Percentiles rank a stretch among this genome's conserved stretches.
phyloP scores from a whole-genome alignment of 805 yeast genomes.

The Starmera caribaea region DNA sequence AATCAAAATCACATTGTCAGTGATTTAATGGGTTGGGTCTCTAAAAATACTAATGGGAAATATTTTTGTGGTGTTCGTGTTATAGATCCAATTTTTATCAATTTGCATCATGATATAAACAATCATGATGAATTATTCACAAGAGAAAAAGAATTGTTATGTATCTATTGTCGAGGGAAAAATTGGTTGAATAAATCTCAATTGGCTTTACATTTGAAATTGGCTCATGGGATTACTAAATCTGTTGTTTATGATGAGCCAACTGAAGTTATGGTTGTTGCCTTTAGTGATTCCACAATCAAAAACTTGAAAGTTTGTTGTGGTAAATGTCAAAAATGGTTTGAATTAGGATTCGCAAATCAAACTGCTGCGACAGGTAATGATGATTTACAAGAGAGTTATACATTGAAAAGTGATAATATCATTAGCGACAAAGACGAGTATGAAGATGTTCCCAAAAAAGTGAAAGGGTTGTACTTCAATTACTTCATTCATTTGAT shows the following conservation, averaged over 20 bases:
- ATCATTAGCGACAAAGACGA: not conserved
- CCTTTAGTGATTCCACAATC: too few relatives aligned
- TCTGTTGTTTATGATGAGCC: too few relatives aligned
- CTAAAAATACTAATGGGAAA: too few relatives aligned
- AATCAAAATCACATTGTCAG: conserved; percentile 11
- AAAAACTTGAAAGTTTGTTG: conserved; percentile 3
- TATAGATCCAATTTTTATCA: too few relatives aligned
- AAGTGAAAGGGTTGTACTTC: conserved; percentile 13
- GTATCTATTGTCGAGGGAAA: conserved; percentile 18
- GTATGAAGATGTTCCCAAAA: not conserved
- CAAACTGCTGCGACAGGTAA: not conserved
- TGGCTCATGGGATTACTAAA: conserved; percentile 14
- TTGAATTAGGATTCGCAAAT: conserved; percentile 9
- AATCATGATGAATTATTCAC: too few relatives aligned
- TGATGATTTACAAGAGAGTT: not conserved
- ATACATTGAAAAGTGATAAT: too few relatives aligned
- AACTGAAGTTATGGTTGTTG: too few relatives aligned
- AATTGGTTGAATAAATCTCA: conserved; percentile 13
- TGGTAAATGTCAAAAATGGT: conserved; percentile 12
- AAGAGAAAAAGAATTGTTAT: conserved; percentile 8
- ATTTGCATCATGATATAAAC: too few relatives aligned
- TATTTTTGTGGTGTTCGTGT: too few relatives aligned
- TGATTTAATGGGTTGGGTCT: not conserved
- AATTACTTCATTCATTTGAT: conserved; percentile 13
- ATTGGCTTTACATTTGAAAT: conserved; percentile 11